Evolutionary conservation across 345 rosid genomes (phyloP), one percentile per base, ranked within the genome.

Genomic region (Eucalyptus lansdowneana): DNA sequence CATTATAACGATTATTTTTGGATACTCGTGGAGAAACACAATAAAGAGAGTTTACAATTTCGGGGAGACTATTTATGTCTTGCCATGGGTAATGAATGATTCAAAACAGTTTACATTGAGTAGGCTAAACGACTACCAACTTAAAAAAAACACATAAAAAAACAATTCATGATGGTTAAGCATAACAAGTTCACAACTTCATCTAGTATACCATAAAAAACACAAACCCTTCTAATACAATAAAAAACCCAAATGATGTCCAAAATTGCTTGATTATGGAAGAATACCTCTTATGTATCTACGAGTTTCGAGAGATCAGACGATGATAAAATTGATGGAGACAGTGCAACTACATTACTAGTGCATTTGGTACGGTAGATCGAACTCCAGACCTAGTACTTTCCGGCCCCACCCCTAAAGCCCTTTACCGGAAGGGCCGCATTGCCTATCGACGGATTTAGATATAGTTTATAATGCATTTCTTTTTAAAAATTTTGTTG

Each of bases 231-330:
- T 65, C 10, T n/a, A n/a, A 65, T 4, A 4, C 76, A 15, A n/a
- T 8, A 14, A 65, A 11, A n/a, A 4, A 29, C 19, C 31, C 15
- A 29, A 65, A 14, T 0, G 34, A 62, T 62, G 9, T 62, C 17
- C 34, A 7, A 29, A 62, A 29, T 29, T 62, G 15, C 16, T 29
- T 13, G 34, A 29, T 29, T 6, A 29, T 13, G 69, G 34, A 62
- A 62, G 7, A 14, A 60, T 29, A n/a, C 34, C 69, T 6, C 69
- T 62, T 29, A 14, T 29, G 5, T 29, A 31, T 29, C 2, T 14
- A 3, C 5, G 4, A 65, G 0, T 65, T 65, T n/a, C 1, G 21
- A 65, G 21, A 5, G 21, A 65, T 14, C 5, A 0, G 1, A n/a
- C 1, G 76, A n/a, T 65, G 19, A n/a, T n/a, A 14, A 65, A 65